Evolutionary conservation across 139 green algal species (phyloP).

Genomic region (Picochlorum sp.): DNA sequence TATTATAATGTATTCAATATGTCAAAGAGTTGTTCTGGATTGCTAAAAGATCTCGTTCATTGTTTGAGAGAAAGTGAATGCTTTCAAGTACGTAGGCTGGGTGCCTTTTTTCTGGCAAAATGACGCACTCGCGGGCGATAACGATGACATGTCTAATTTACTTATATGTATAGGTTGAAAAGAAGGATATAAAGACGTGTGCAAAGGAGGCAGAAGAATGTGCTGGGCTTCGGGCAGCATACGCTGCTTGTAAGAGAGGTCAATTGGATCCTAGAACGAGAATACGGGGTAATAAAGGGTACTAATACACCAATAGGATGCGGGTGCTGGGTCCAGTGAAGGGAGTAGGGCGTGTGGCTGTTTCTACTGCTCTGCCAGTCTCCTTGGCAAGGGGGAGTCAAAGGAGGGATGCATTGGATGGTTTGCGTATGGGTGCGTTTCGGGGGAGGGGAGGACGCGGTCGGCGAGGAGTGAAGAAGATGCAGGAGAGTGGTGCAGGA

Average conservation of each 20-base stretch:
- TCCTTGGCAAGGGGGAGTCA: too few species aligned
- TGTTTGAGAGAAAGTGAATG: constrained; percentile 63
- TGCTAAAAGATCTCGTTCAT: constrained; percentile 57
- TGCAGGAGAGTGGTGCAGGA: too few species aligned
- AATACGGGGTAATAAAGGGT: constrained; percentile 71
- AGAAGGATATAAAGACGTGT: constrained; percentile 47
- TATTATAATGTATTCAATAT: constrained; percentile 24
- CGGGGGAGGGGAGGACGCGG: too few species aligned
- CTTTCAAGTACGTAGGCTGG: constrained; percentile 37
- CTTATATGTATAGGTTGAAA: constrained; percentile 22
- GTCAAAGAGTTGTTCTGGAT: constrained; percentile 54
- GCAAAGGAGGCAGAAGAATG: constrained; percentile 49
- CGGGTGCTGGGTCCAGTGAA: too few species aligned
- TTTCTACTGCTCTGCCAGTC: too few species aligned
- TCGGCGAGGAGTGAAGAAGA: too few species aligned
- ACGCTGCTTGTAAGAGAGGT: constrained; percentile 58
- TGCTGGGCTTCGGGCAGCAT: constrained; percentile 42
- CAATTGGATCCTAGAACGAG: constrained; percentile 62
- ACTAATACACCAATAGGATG: constrained; percentile 19
- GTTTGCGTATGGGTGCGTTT: too few species aligned
- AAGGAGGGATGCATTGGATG: too few species aligned
- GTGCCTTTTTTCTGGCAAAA: background rate
- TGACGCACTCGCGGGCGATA: too few species aligned
- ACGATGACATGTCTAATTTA: background rate
- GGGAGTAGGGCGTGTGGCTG: too few species aligned